These are phyloP conservation scores for Imleria badia DNA, from an alignment of 768 basidiomycete genomes.

Conservation along the genomic window DNA sequence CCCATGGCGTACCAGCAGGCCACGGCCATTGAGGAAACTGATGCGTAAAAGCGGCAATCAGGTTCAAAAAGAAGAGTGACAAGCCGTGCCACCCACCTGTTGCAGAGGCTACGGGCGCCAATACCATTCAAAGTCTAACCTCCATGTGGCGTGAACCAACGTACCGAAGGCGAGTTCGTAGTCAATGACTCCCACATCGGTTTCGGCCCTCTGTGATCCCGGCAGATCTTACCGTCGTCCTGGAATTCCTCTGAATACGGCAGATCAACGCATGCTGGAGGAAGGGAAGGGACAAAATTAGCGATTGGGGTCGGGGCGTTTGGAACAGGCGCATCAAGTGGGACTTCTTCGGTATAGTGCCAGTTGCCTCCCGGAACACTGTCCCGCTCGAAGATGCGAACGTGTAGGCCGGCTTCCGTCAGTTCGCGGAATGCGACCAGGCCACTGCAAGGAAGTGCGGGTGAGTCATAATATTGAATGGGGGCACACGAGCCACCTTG, in stretches of 20 bases:
- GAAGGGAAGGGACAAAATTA: conserved; percentile 14
- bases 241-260: conserved; percentile 12
- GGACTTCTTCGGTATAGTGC: too few species aligned
- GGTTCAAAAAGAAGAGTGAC: background rate
- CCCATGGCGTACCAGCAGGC: conserved; percentile 15
- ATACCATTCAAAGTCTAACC: background rate
- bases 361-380: too few species aligned
- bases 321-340: conserved; percentile 11
- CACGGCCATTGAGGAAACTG: conserved; percentile 17
- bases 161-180: conserved; percentile 9
- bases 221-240: conserved; percentile 7
- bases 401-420: conserved; percentile 14
- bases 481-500: conserved; percentile 5
- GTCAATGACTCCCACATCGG: conserved; percentile 16
- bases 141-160: background rate
- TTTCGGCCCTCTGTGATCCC: too few species aligned
- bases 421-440: conserved; percentile 13
- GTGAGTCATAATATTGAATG: background rate
- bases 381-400: too few species aligned
- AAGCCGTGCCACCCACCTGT: background rate
- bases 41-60: background rate
- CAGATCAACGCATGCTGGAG: conserved; percentile 1
- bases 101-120: background rate
- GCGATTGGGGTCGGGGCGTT: conserved; percentile 1
- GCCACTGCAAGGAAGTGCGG: background rate